Evolutionary conservation across 108 stramenopile species (phyloP), one percentile per base, ranked within the genome.

Genomic region (Skeletonema marinoi): DNA sequence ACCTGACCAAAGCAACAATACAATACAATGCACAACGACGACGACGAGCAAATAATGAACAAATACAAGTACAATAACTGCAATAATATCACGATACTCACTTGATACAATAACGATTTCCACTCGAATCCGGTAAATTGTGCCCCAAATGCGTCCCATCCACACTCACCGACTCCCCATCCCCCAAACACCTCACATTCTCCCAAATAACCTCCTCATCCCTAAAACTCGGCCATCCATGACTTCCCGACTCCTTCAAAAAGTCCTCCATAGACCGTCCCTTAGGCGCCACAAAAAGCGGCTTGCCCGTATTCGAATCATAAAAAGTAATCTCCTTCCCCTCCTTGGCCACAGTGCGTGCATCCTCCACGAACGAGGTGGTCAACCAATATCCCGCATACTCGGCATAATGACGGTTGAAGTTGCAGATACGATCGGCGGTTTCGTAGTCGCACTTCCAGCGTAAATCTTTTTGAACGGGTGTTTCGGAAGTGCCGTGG

Each of bases 141-240:
- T 36, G 35, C 35, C 35, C 35, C 91, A 3, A 92, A 93, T 25
- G 93, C 68, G 78, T 93, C 92, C 71, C 93, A 92, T 16, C 93
- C 97, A 39, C 96, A 70, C 71, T 97, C 95, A 0, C 94, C 89
- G 13, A 95, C 66, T 97, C 97, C 2, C 97, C 97, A 72, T 88
- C 77, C 9, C 87, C 76, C 35, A 97, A 75, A 3, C 89, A 81
- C 31, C 97, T 83, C n/a, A 96, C 95, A 81, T 90, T 61, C 8
- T 97, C 92, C 95, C 95, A 96, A 65, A 88, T 83, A 56, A 90
- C 91, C 77, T 92, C 93, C 2, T 72, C 73, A 69, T 92, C 94
- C n/a, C 94, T 80, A 78, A 96, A 96, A 54, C 78, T 81, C 8
- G 95, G 95, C 96, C 96, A 97, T 32, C 96, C 96, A 71, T 97